Base-by-base conservation (phyloP, 805 yeast species). In the Phaffomyces thermotolerans region DNA sequence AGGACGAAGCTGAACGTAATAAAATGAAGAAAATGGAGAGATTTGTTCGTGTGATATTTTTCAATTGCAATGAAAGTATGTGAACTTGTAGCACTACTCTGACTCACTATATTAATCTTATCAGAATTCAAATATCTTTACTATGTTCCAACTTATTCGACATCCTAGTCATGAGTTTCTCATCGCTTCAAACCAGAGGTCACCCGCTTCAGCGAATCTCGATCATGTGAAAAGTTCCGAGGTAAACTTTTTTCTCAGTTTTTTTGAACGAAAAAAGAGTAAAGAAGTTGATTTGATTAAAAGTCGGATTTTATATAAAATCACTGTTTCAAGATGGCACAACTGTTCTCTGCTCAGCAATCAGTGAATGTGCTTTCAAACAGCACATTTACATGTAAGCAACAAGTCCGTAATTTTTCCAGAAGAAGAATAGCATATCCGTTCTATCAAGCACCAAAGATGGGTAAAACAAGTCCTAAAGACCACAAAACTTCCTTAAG, bases 371-470 rank as follows among this genome's bases (percentile, higher is more conserved):
- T 43, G 47, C 45, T 47, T 18, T 40, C 46, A 34, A 40, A 41
- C 35, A 24, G 35, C 33, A 22, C 40, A n/a, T 30, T 41, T 40
- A 36, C 37, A 25, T 34, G 36, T 15, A 37, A 32, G 17, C 64
- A 59, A 44, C 76, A 71, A 45, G 64, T 69, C 35, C 66, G 70
- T 46, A 68, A 71, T 52, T 72, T 72, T 44, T 73, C 78, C 33
- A 67, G 73, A 53, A 67, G 81, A 60, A 65, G 68, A 36, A 60
- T 76, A 38, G 80, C 79, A 3, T 77, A 77, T 52, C 81, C 81
- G 9, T 62, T 62, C 36, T 76, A 74, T 51, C 71, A 72, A n/a
- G 68, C 66, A 45, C 65, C 69, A 43, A 67, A 67, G 46, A 52
- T 66, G 48, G 63, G 65, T n/a, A 64, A 63, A 54, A 62, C 61